Evolutionary conservation across 805 yeast genomes (phyloP).

Genomic region (Metschnikowia lachancei): DNA sequence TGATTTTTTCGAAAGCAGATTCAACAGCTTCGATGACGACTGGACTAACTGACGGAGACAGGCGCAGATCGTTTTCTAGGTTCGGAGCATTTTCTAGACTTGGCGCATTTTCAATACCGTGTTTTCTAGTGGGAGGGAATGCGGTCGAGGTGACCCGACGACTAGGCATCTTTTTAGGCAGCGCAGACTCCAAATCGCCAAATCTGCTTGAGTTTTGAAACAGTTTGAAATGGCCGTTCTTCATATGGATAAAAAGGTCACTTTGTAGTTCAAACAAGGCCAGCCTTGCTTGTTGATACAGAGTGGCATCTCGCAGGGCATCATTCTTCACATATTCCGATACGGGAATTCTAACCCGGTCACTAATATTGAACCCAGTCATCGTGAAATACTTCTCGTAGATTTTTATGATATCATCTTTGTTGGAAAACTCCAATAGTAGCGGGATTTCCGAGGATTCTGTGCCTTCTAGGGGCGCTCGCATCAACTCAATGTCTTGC

Average conservation of each 20-base stretch:
- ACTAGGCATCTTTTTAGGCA: neutral
- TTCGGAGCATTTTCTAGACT: neutral
- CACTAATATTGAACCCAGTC: constrained; percentile 2
- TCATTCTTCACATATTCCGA: constrained; percentile 11
- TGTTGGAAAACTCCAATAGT: constrained; percentile 44
- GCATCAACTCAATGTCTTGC: constrained; percentile 62
- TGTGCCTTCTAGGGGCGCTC: constrained; percentile 66
- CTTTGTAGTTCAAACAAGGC: constrained; percentile 60
- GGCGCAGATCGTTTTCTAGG: neutral
- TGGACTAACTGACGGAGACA: constrained; percentile 32
- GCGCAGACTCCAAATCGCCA: constrained; percentile 14
- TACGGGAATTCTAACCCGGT: constrained; percentile 5
- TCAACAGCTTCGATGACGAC: constrained; percentile 60
- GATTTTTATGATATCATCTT: constrained; percentile 53
- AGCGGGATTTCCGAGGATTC: constrained; percentile 30
- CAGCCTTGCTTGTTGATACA: constrained; percentile 55
- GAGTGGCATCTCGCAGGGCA: constrained; percentile 11
- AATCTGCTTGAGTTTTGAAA: constrained; percentile 53
- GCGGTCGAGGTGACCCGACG: constrained; percentile 10
- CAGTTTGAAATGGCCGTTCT: constrained; percentile 50
- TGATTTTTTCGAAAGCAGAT: constrained; percentile 62
- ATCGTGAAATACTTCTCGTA: constrained; percentile 42
- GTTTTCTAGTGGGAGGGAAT: neutral
- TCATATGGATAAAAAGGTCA: constrained; percentile 49
- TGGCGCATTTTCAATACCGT: neutral